Conservation (phyloP, 495 filamentous ascomycete species). For the Xylaria intraflava region DNA sequence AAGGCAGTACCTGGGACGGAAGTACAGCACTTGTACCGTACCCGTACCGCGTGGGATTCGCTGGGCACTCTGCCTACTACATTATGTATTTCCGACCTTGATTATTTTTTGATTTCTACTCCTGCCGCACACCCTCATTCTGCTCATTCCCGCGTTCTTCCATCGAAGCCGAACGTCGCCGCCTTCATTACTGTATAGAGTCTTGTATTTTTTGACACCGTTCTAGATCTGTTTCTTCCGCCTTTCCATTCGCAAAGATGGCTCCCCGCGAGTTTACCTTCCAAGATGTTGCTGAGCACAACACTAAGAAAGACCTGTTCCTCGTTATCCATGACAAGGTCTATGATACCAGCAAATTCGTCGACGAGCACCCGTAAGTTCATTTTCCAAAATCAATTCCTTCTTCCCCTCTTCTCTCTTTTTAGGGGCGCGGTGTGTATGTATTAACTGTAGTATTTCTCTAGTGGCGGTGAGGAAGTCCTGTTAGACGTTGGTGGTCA, state of each 20-base stretch:
- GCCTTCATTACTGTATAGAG: too few species aligned
- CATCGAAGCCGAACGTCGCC: background rate
- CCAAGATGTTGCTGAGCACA: conserved; percentile 78
- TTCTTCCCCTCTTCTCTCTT: too few species aligned
- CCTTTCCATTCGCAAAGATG: conserved; percentile 44
- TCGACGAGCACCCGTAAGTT: conserved; percentile 99
- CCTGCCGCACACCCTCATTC: background rate
- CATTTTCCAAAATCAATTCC: conserved; percentile 1
- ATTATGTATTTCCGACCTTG: too few species aligned
- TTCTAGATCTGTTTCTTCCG: background rate
- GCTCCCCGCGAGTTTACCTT: conserved; percentile 72
- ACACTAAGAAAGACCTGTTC: conserved; percentile 92
- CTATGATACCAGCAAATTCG: conserved; percentile 80
- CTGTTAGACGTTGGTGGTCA: conserved; percentile 92
- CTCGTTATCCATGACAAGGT: conserved; percentile 93
- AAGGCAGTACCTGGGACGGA: too few species aligned
- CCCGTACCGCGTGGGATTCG: too few species aligned
- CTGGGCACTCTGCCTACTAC: too few species aligned
- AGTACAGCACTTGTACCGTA: too few species aligned
- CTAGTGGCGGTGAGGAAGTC: conserved; percentile 95
- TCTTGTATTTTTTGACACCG: background rate
- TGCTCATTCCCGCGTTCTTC: background rate
- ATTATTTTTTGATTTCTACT: too few species aligned
- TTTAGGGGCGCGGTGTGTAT: background rate
- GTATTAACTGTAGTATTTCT: background rate